Conservation (phyloP, 2,329 filamentous ascomycete species). For the Aspergillus tamarii region DNA sequence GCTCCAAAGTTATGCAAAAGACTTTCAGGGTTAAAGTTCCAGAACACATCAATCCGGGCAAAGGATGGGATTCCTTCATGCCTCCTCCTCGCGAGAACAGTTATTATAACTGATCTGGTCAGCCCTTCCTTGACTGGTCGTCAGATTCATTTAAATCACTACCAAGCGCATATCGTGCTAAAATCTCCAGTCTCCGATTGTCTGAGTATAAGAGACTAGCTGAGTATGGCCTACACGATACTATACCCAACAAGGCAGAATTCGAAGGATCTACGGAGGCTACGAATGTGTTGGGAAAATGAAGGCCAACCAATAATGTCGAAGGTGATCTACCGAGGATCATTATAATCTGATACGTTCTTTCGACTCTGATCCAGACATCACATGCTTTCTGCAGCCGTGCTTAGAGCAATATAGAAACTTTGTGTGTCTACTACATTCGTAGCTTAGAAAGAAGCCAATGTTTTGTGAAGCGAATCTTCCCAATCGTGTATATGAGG, state of each 20-base stretch:
- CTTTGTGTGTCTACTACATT: background rate
- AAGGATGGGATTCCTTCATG: conserved; percentile 27
- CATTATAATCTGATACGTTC: background rate
- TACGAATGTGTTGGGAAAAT: background rate
- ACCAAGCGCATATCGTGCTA: background rate
- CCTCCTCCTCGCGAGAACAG: conserved; percentile 10
- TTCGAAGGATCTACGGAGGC: background rate
- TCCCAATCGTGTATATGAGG: background rate
- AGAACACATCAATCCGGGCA: conserved; percentile 22
- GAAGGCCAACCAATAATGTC: background rate
- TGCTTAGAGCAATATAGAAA: background rate
- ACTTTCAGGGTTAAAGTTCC: conserved; percentile 35
- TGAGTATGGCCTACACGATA: background rate
- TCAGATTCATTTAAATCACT: background rate
- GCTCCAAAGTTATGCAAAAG: conserved; percentile 25
- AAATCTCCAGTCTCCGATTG: background rate
- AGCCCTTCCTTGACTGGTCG: background rate
- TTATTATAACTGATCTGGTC: conserved; percentile 4
- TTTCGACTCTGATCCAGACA: background rate
- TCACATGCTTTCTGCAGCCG: background rate
- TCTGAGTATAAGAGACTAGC: background rate
- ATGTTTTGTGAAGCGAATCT: background rate
- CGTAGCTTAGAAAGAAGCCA: background rate
- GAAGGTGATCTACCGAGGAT: background rate
- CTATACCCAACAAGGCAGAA: background rate